phyloP scores from a whole-genome alignment of 108 stramenopile species.

The Cyclotella choctawhatcheeana region DNA sequence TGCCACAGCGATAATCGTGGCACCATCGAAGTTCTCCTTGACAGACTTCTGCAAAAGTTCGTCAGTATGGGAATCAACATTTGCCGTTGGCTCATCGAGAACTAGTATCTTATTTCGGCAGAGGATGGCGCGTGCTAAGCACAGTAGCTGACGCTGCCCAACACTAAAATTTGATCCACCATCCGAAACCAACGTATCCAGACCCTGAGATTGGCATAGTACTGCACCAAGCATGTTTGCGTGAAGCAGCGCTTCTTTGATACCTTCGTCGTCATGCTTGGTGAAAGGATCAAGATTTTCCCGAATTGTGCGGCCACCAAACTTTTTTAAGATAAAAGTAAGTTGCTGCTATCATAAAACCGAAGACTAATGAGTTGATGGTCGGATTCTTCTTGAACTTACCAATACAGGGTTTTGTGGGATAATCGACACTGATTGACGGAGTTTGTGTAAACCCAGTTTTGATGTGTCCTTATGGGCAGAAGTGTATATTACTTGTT shows the following conservation, averaged over 20 bases:
- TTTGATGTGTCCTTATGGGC: slow-evolving; percentile 61
- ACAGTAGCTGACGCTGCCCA: slow-evolving; percentile 95
- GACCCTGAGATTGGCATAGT: slow-evolving; percentile 60
- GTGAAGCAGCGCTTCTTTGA: slow-evolving; percentile 63
- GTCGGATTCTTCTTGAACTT: too few relatives aligned
- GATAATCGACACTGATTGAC: slow-evolving; percentile 86
- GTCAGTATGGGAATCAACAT: slow-evolving; percentile 87
- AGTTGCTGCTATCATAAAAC: not conserved
- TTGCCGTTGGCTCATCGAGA: slow-evolving; percentile 93
- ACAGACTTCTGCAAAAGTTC: slow-evolving; percentile 83
- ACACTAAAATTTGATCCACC: slow-evolving; percentile 91
- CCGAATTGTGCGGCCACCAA: slow-evolving; percentile 88
- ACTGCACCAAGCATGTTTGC: slow-evolving; percentile 76
- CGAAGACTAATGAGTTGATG: not conserved
- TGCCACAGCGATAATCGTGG: slow-evolving; percentile 92
- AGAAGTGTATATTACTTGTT: not conserved
- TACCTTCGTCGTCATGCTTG: slow-evolving; percentile 54
- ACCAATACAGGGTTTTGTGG: slow-evolving; percentile 91
- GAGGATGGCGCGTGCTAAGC: slow-evolving; percentile 92
- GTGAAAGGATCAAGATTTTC: slow-evolving; percentile 95
- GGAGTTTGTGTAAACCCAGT: slow-evolving; percentile 86
- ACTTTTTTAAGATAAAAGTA: slow-evolving; percentile 15
- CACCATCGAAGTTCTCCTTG: slow-evolving; percentile 61
- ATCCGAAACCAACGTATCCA: slow-evolving; percentile 81
- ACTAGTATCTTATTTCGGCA: slow-evolving; percentile 78